A percentile compares a stretch with the other conserved stretches of the same genome.
phyloP scores from a whole-genome alignment of 768 basidiomycete species.

The Rhizopogon roseolus region DNA sequence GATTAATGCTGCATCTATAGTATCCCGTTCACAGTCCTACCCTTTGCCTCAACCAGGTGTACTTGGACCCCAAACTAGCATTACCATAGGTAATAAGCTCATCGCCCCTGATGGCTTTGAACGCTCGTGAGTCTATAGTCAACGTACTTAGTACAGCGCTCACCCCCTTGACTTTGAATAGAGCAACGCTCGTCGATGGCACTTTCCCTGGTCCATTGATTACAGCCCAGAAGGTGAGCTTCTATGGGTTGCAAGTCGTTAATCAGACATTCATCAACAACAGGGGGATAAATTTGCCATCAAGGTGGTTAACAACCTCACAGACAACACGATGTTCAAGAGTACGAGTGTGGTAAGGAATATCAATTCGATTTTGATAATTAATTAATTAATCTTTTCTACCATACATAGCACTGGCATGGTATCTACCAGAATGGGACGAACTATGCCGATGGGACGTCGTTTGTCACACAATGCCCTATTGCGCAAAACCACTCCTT shows the following conservation, averaged over 20 bases:
- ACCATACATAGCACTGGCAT: conserved; percentile 28
- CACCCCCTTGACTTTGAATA: neutral
- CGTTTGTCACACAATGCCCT: conserved; percentile 42
- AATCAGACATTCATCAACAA: neutral
- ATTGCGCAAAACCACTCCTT: conserved; percentile 30
- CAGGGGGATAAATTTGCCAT: conserved; percentile 36
- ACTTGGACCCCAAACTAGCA: conserved; percentile 17
- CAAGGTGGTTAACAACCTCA: conserved; percentile 40
- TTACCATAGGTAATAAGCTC: conserved; percentile 32
- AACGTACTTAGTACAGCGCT: too few species aligned
- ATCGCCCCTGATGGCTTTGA: conserved; percentile 48
- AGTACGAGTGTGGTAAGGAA: conserved; percentile 35
- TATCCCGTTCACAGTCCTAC: conserved; percentile 6
- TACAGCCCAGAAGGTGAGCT: conserved; percentile 1
- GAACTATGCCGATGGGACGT: conserved; percentile 31
- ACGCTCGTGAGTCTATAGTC: conserved; percentile 29
- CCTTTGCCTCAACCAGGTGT: conserved; percentile 2
- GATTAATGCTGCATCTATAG: conserved; percentile 12
- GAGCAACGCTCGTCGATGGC: conserved; percentile 3
- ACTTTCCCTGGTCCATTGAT: conserved; percentile 1
- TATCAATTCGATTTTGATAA: neutral
- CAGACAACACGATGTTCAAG: conserved; percentile 41
- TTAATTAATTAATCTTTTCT: conserved; percentile 6
- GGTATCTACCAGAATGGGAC: conserved; percentile 22
- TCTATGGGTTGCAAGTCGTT: neutral